Evolutionary conservation across 768 basidiomycete genomes (phyloP), one percentile per base, ranked within the genome.

Genomic region (Boletus tomentosulus): DNA sequence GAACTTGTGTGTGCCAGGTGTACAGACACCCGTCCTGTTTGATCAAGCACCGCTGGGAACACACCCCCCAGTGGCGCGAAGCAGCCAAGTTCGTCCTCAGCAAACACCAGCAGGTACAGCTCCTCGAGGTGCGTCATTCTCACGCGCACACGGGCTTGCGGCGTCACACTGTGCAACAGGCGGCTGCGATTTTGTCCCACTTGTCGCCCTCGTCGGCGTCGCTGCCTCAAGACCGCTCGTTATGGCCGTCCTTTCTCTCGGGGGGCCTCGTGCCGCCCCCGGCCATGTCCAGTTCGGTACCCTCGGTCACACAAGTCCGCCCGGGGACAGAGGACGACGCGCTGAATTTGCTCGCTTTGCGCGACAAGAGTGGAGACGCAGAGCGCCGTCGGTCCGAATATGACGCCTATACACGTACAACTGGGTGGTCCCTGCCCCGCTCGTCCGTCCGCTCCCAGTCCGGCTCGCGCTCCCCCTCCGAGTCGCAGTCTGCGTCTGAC

Each of bases 21-120:
- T 92, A 91, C 69, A 84, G 88, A 49, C 95, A 98, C 71, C 93
- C 93, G 3, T 92, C 89, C 12, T 98, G 95, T 71, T 77, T 98
- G 46, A 90, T 95, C 71, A 98, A 98, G 71, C 96, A 98, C 66
- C 88, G 96, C 33, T 98, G 96, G 96, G 95, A 98, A 65, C 92
- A 96, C 66, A 92, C 90, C 33, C 90, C 91, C 19, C 93, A 97
- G 64, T 98, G 96, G 96, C 86, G 89, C 42, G 91, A 94, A 67
- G 89, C 94, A 2, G 81, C 87, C 59, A 92, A 94, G 68, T 85
- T 94, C 62, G 83, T 93, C 31, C 76, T 98, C 54, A 91, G 87
- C 71, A 98, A 98, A 73, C 95, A 98, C 68, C 94, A 98, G 65
- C 95, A 98, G 62, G 96, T 99, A 1, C 96, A 98, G 62, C 74